These are phyloP conservation scores for Arbutus unedo DNA, from an alignment of 148 eudicot species.

Conservation along the genomic window DNA sequence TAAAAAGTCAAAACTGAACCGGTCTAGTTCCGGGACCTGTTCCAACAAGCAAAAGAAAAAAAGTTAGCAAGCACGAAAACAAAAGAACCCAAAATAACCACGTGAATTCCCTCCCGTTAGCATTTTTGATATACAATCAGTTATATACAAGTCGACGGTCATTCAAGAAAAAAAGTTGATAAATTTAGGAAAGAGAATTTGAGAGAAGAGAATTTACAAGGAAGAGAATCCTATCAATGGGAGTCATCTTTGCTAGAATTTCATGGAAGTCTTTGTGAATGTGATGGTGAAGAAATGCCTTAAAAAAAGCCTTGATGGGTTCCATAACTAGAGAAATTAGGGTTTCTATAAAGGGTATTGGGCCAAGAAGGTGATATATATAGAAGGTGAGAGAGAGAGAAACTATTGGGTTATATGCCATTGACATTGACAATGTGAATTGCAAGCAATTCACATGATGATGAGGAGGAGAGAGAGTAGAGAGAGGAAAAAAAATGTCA, in stretches of 20 bases:
- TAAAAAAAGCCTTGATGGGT: slow-evolving; percentile 6
- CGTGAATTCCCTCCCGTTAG: no score
- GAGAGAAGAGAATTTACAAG: slow-evolving; percentile 16
- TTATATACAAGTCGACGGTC: no score
- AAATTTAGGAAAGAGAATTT: not conserved
- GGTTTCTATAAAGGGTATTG: not conserved
- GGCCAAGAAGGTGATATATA: not conserved
- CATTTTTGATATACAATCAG: no score
- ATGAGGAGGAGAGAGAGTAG: not conserved
- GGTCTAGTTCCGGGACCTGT: no score
- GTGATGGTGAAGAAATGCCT: slow-evolving; percentile 16
- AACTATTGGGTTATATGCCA: not conserved
- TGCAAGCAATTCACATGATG: no score
- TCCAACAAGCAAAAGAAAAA: no score
- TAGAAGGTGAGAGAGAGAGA: not conserved
- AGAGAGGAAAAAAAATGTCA: not conserved
- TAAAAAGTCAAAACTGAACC: no score
- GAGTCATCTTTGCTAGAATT: slow-evolving; percentile 26
- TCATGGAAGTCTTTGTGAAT: slow-evolving; percentile 34
- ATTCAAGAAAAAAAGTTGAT: not conserved
- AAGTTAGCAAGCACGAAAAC: no score
- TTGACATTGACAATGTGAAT: not conserved
- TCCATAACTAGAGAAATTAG: not conserved
- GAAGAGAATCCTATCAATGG: slow-evolving; percentile 28
- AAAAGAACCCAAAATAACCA: no score